These are phyloP conservation scores for Xylaria polymorpha DNA, from an alignment of 2,329 filamentous ascomycete species.

Conservation along the genomic window DNA sequence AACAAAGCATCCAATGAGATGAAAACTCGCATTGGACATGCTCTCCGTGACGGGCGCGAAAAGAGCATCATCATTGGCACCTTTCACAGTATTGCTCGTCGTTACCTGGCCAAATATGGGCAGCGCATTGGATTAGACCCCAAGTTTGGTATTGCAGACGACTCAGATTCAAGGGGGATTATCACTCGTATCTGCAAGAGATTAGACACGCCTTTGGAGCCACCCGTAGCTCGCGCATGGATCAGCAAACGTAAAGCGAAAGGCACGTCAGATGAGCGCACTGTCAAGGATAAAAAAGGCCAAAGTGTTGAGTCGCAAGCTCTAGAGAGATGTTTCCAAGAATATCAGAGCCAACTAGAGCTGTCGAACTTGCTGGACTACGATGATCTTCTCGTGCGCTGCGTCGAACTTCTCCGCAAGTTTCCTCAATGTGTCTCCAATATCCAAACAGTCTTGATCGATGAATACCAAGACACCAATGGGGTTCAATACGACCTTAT, in stretches of 20 bases:
- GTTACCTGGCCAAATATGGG: slow-evolving; percentile 87
- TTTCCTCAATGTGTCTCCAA: slow-evolving; percentile 87
- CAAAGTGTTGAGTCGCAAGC: slow-evolving; percentile 65
- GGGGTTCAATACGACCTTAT: slow-evolving; percentile 94
- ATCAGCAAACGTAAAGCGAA: slow-evolving; percentile 77
- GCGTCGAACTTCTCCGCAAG: slow-evolving; percentile 78
- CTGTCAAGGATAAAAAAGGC: slow-evolving; percentile 58
- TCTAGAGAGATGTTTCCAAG: slow-evolving; percentile 72
- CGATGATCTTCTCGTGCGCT: slow-evolving; percentile 88
- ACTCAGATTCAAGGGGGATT: slow-evolving; percentile 80
- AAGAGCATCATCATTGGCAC: slow-evolving; percentile 87
- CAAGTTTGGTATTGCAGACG: slow-evolving; percentile 92
- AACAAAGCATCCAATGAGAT: slow-evolving; percentile 95
- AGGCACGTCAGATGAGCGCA: slow-evolving; percentile 56
- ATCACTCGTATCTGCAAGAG: slow-evolving; percentile 85
- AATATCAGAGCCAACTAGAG: slow-evolving; percentile 81
- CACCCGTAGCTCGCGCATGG: slow-evolving; percentile 75
- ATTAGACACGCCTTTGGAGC: slow-evolving; percentile 74
- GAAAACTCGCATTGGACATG: slow-evolving; percentile 83
- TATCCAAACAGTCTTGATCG: slow-evolving; percentile 89
- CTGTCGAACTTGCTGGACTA: slow-evolving; percentile 90
- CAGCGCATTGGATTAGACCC: slow-evolving; percentile 82
- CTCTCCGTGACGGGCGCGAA: slow-evolving; percentile 82
- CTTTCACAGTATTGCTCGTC: slow-evolving; percentile 90
- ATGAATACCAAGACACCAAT: slow-evolving; percentile 98